A percentile compares a stretch with the other conserved stretches of the same genome.
Conservation (phyloP, 306 rosid species). For the Biancaea sappan region DNA sequence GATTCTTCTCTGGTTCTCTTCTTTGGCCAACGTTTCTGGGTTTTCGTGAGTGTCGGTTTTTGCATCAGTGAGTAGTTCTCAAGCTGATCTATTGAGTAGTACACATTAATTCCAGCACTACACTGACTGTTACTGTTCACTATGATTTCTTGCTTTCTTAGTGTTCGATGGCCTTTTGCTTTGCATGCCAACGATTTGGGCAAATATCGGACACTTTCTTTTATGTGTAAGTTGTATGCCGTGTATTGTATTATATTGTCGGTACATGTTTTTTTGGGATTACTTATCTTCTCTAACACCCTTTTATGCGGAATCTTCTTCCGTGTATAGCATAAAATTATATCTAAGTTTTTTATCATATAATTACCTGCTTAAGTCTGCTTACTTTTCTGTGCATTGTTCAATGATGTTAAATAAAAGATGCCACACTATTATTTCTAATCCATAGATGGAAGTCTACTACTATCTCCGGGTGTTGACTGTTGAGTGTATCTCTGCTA, state of each 20-base stretch:
- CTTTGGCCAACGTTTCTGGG: conserved; percentile 18
- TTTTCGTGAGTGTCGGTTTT: neutral
- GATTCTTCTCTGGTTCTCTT: conserved; percentile 13
- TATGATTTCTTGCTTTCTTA: conserved; percentile 12
- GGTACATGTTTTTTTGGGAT: conserved; percentile 25
- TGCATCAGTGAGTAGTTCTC: conserved; percentile 18
- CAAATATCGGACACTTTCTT: neutral
- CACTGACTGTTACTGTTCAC: neutral
- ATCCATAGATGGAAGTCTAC: neutral
- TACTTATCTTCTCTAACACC: conserved; percentile 6
- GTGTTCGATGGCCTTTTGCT: neutral
- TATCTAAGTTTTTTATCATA: neutral
- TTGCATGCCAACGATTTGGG: conserved; percentile 27
- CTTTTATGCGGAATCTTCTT: conserved; percentile 7
- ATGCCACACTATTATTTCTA: neutral
- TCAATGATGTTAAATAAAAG: neutral
- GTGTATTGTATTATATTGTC: conserved; percentile 10
- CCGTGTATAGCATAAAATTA: neutral
- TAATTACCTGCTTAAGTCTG: neutral
- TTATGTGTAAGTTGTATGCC: conserved; percentile 17
- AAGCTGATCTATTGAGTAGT: conserved; percentile 37
- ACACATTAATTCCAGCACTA: neutral
- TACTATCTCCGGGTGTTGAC: neutral
- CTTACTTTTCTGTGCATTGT: neutral
- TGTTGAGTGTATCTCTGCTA: neutral